Conservation (phyloP, 352 stramenopile species). For the Globisporangium rhizosaccharum region DNA sequence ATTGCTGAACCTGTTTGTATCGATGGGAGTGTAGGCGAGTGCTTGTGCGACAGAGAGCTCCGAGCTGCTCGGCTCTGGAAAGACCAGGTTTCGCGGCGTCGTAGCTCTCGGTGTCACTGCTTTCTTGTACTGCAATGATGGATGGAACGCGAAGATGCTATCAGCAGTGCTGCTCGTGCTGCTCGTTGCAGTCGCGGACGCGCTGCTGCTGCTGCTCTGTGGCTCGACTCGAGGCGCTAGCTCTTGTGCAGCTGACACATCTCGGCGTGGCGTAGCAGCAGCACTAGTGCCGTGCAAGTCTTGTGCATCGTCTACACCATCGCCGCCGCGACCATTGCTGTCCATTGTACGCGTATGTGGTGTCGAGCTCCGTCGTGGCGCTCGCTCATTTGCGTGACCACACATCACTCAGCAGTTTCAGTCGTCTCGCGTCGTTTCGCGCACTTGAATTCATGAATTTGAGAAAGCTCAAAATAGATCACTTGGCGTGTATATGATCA, state of each 20-base stretch:
- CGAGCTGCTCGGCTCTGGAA: constrained; percentile 22
- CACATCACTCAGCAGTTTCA: too few relatives aligned
- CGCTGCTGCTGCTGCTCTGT: constrained; percentile 1
- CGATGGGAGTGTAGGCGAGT: background rate
- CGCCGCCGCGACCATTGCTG: too few relatives aligned
- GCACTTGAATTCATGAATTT: too few relatives aligned
- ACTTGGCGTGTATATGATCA: too few relatives aligned
- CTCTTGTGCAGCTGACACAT: background rate
- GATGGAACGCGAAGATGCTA: constrained; percentile 38
- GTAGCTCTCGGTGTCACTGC: constrained; percentile 9
- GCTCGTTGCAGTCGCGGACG: background rate
- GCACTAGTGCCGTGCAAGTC: background rate
- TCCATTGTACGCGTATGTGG: background rate
- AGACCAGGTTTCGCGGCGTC: constrained; percentile 33
- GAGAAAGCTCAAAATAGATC: too few relatives aligned
- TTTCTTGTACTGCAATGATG: constrained; percentile 22
- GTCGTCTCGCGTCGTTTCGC: too few relatives aligned
- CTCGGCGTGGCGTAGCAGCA: background rate
- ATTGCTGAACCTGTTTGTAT: background rate
- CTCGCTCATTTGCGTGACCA: too few relatives aligned
- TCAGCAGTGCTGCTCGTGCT: background rate
- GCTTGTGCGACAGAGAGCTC: constrained; percentile 4
- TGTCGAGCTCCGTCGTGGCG: too few relatives aligned
- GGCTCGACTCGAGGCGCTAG: background rate
- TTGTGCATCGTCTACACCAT: background rate